Conservation (phyloP, 768 basidiomycete species). For the Kwoniella sp. region DNA sequence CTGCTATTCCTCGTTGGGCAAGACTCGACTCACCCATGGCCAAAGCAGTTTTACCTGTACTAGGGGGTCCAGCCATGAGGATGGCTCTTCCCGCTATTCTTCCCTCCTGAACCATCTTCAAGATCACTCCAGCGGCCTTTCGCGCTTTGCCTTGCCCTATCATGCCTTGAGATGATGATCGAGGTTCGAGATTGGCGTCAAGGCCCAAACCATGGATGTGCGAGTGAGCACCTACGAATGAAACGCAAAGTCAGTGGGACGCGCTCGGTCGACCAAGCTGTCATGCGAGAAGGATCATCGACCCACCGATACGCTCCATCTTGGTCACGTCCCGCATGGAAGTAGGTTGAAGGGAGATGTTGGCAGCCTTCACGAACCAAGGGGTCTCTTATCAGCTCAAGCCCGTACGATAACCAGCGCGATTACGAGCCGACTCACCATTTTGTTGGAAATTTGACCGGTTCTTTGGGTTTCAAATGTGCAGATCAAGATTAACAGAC, state of each 20-base stretch:
- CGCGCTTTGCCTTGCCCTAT: slow-evolving; percentile 95
- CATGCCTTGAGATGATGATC: slow-evolving; percentile 84
- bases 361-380: slow-evolving; percentile 51
- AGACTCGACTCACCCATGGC: slow-evolving; percentile 72
- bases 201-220: slow-evolving; percentile 95
- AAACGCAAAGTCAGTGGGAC: not conserved
- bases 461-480: no score
- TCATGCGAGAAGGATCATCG: not conserved
- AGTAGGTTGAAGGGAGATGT: slow-evolving; percentile 50
- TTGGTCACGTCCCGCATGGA: slow-evolving; percentile 55
- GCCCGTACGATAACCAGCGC: no score
- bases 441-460: not conserved
- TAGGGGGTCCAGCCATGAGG: slow-evolving; percentile 95
- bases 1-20: not conserved
- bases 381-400: not conserved
- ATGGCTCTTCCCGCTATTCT: slow-evolving; percentile 94
- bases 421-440: not conserved
- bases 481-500: no score
- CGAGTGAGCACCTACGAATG: slow-evolving; percentile 59
- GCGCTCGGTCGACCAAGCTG: not conserved
- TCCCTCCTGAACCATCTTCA: slow-evolving; percentile 97
- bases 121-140: slow-evolving; percentile 94
- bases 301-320: slow-evolving; percentile 57
- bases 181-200: slow-evolving; percentile 83
- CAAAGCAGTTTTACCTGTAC: slow-evolving; percentile 97